Evolutionary conservation across 129 eudicot species (phyloP), one percentile per base, ranked within the genome.

Genomic region (Chrysanthemum makinoi): DNA sequence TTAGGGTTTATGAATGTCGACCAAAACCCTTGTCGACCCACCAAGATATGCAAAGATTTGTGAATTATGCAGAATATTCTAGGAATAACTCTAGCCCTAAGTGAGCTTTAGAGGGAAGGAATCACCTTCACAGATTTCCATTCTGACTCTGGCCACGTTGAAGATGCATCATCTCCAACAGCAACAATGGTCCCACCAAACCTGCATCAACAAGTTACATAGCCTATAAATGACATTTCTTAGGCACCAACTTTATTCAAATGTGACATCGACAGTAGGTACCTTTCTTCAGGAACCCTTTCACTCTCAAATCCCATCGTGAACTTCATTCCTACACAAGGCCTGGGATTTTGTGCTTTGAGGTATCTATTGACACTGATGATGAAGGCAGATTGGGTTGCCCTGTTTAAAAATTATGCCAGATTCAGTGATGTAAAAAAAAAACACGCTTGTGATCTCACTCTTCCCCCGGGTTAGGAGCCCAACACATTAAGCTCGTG

Each of bases 271-370:
- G 10, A 49, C 59, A 62, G 47, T 53, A 68, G 52, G 16, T 89
- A 92, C 98, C 97, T 94, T 90, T 95, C 77, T 78, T 89, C 98
- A 76, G 88, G 98, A 82, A 80, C 86, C 73, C 87, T 93, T 62
- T 87, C 97, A 33, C 97, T 97, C 77, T 90, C 97, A 77, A 89
- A 94, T 62, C 82, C 79, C 97, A 94, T 89, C 79, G 87, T 86
- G 75, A 94, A 94, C 79, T 92, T 82, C 98, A 87, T 85, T 79
- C 98, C 98, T 58, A 89, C 97, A 58, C 94, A 87, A 52, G 90
- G 81, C 74, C 81, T 86, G 61, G 84, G 83, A 50, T 69, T 89
- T 72, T 62, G 88, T 70, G 95, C 93, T 79, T 94, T 93, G 55
- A 94, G 89, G 68, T 94, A 94, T 69, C 87, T 94, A 87, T 90